Evolutionary conservation across 192 early-diverging fungal species (phyloP), one percentile per base, ranked within the genome.

Genomic region (Umbelopsis ramanniana): DNA sequence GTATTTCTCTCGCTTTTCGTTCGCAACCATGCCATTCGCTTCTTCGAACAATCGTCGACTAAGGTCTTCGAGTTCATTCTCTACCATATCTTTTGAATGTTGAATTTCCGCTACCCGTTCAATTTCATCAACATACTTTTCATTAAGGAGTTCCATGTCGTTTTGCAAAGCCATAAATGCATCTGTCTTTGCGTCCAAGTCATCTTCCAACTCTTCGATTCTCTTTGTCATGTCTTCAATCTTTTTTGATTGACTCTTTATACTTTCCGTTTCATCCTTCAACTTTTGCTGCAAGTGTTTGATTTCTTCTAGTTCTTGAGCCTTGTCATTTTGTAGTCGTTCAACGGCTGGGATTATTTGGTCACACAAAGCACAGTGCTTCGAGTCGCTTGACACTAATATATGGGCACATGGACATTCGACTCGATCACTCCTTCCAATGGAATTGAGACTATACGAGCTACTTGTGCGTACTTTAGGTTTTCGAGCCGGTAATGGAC

Each of bases 61-160:
- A 38, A 99, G 81, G 35, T 98, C 96, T 73, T 98, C 98, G 22
- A 99, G 82, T 81, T 99, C 98, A 19, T 88, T 90, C 77, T 98
- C 94, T 2, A 99, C 89, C 50, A 91, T 87, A 71, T 98, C 95
- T 68, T 95, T 97, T 52, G 94, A 92, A 72, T 92, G 89, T 67
- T 96, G 93, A 54, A 99, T 86, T 76, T 98, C 95, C 1, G 91
- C 91, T 2, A 91, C 89, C 68, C 89, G 88, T 74, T 95, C 91
- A 38, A 98, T 91, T 78, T 94, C 92, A 70, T 94, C 94, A 8
- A 93, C 83, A 46, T 93, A 89, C 74, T 93, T 95, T 53, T 95
- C 91, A 52, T 91, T 91, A 55, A 96, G 71, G 8, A 87, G 63
- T 26, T 88, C 76, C 80, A 96, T 81, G 72, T 95, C 93, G 21